Conservation (phyloP, 2,329 filamentous ascomycete species). For the Stagonosporopsis rhizophila region DNA sequence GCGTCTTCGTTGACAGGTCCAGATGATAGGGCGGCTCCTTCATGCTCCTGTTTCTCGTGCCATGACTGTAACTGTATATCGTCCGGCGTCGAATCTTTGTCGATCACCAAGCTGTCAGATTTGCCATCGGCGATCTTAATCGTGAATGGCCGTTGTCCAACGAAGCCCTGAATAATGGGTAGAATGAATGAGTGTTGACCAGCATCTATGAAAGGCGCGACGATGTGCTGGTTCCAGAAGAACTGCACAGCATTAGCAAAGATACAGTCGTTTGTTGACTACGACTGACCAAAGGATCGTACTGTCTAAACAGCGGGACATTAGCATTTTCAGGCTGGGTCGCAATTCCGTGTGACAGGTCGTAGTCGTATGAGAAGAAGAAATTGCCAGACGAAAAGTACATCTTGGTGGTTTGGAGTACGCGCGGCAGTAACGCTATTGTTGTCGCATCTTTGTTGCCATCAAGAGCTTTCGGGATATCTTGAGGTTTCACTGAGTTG, state of each 20-base stretch:
- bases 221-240: constrained; percentile 88
- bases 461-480: constrained; percentile 44
- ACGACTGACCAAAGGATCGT: constrained; percentile 67
- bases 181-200: constrained; percentile 75
- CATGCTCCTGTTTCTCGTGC: constrained; percentile 39
- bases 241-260: constrained; percentile 57
- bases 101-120: constrained; percentile 44
- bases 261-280: no score
- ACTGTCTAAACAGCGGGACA: constrained; percentile 72
- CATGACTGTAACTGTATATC: constrained; percentile 47
- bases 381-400: constrained; percentile 85
- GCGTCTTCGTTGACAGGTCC: constrained; percentile 19
- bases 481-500: constrained; percentile 41
- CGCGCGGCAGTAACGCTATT: constrained; percentile 73
- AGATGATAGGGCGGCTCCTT: constrained; percentile 27
- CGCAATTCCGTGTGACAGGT: constrained; percentile 75
- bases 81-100: constrained; percentile 41
- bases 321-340: constrained; percentile 53
- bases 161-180: constrained; percentile 91
- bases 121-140: constrained; percentile 61
- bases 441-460: constrained; percentile 45
- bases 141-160: constrained; percentile 83
- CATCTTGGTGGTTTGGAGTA: constrained; percentile 82
- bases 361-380: constrained; percentile 94
- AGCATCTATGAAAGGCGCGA: constrained; percentile 75